Percentiles rank a stretch among this genome's conserved stretches.
phyloP scores from a whole-genome alignment of 768 basidiomycete genomes.

The Boletus fagicola region DNA sequence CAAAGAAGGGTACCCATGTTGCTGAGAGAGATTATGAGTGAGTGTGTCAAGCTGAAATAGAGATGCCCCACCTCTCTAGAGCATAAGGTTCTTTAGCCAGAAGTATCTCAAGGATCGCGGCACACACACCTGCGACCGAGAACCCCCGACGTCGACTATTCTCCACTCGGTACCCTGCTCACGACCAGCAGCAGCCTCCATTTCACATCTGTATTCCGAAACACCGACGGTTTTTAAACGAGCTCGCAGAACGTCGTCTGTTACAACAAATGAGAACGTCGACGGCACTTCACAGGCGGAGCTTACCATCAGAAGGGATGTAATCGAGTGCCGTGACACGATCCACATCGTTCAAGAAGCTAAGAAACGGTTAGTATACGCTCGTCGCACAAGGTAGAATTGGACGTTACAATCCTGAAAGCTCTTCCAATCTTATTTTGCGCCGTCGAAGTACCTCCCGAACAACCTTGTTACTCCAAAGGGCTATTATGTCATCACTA shows the following conservation, averaged over 20 bases:
- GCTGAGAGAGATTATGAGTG: constrained; percentile 29
- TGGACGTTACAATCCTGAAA: constrained; percentile 45
- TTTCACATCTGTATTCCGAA: constrained; percentile 79
- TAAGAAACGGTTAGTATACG: constrained; percentile 12
- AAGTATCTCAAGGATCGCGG: not conserved
- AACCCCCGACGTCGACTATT: constrained; percentile 54
- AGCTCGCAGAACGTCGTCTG: constrained; percentile 52
- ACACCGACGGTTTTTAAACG: constrained; percentile 68
- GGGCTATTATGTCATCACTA: constrained; percentile 41
- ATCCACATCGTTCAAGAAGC: constrained; percentile 51
- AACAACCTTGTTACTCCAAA: constrained; percentile 47
- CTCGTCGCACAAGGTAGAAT: not conserved
- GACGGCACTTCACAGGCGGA: not conserved
- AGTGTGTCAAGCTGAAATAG: not conserved
- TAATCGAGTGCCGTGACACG: constrained; percentile 46
- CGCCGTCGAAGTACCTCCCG: constrained; percentile 42
- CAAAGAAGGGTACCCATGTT: constrained; percentile 57
- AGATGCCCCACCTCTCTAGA: constrained; percentile 35
- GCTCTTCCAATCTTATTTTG: constrained; percentile 50
- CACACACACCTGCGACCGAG: constrained; percentile 46
- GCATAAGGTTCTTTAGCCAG: constrained; percentile 3
- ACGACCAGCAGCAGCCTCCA: constrained; percentile 56
- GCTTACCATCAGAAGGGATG: constrained; percentile 46
- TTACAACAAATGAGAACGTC: constrained; percentile 5
- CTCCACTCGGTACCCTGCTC: constrained; percentile 55